Evolutionary conservation across 176 grass and related monocot genomes (phyloP).

Genomic region (Metroxylon sagu): DNA sequence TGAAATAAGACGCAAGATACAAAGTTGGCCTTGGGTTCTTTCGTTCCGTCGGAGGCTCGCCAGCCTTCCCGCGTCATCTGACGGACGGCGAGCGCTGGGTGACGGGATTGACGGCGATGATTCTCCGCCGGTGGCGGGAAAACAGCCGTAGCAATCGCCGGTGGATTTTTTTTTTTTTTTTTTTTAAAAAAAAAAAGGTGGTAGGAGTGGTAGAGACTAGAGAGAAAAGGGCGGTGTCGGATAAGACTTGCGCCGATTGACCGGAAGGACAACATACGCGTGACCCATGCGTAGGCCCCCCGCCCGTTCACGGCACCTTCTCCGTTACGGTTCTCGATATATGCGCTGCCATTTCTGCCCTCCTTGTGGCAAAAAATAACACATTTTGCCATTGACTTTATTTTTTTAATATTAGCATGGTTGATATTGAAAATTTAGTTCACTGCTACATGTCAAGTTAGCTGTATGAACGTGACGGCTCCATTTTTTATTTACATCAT

Average conservation of each 20-base stretch:
- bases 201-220: too few relatives aligned
- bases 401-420: too few relatives aligned
- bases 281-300: not conserved
- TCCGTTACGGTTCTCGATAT: too few relatives aligned
- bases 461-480: too few relatives aligned
- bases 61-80: constrained; percentile 7
- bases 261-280: not conserved
- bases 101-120: constrained; percentile 6
- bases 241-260: not conserved
- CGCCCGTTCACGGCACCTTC: not conserved
- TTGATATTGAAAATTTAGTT: too few relatives aligned
- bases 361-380: too few relatives aligned
- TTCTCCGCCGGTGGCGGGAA: constrained; percentile 26
- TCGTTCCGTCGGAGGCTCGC: not conserved
- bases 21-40: not conserved
- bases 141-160: not conserved
- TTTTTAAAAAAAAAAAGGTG: too few relatives aligned
- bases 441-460: too few relatives aligned
- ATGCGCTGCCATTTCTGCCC: too few relatives aligned
- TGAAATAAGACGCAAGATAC: not conserved
- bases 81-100: not conserved
- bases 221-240: not conserved
- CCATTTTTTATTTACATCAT: too few relatives aligned
- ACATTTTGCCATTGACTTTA: too few relatives aligned
- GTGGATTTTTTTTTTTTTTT: not conserved